Conservation (phyloP, 768 basidiomycete genomes). For the Leccinum subgranulosum region DNA sequence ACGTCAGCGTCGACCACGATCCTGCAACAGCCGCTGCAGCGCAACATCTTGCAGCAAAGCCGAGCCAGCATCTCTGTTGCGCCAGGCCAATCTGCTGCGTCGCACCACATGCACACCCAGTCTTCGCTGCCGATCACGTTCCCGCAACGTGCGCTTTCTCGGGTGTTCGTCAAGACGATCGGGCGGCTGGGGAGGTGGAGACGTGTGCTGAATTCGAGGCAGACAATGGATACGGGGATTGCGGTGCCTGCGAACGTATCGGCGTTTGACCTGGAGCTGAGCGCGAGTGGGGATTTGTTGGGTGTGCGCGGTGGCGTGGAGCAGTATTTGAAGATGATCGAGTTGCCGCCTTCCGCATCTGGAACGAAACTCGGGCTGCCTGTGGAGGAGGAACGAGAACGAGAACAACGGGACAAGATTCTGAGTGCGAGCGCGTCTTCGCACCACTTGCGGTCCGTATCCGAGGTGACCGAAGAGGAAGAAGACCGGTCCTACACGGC, state of each 20-base stretch:
- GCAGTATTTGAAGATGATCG: slow-evolving; percentile 59
- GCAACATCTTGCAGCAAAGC: slow-evolving; percentile 48
- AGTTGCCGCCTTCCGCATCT: slow-evolving; percentile 27
- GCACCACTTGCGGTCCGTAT: slow-evolving; percentile 28
- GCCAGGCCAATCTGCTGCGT: slow-evolving; percentile 6
- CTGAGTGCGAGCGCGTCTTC: slow-evolving; percentile 1
- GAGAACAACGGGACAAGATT: slow-evolving; percentile 9
- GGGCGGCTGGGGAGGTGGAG: slow-evolving; percentile 82
- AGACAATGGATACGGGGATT: slow-evolving; percentile 34
- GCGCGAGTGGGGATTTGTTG: slow-evolving; percentile 58
- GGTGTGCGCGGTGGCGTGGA: slow-evolving; percentile 62
- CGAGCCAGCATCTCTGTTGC: slow-evolving; percentile 33
- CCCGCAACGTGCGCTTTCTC: slow-evolving; percentile 64
- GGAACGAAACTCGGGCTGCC: slow-evolving; percentile 1
- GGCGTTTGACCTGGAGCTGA: slow-evolving; percentile 68
- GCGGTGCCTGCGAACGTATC: slow-evolving; percentile 49
- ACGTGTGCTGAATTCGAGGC: slow-evolving; percentile 61
- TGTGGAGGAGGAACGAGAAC: background rate
- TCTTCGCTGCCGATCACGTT: slow-evolving; percentile 40
- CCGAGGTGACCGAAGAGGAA: slow-evolving; percentile 32
- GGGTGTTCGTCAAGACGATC: slow-evolving; percentile 78
- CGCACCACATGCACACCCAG: slow-evolving; percentile 22
- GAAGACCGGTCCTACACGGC: slow-evolving; percentile 20
- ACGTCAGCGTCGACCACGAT: slow-evolving; percentile 58
- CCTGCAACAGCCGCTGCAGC: slow-evolving; percentile 59